Conservation (phyloP, 2,329 filamentous ascomycete species). For the Trichoderma hamatum region DNA sequence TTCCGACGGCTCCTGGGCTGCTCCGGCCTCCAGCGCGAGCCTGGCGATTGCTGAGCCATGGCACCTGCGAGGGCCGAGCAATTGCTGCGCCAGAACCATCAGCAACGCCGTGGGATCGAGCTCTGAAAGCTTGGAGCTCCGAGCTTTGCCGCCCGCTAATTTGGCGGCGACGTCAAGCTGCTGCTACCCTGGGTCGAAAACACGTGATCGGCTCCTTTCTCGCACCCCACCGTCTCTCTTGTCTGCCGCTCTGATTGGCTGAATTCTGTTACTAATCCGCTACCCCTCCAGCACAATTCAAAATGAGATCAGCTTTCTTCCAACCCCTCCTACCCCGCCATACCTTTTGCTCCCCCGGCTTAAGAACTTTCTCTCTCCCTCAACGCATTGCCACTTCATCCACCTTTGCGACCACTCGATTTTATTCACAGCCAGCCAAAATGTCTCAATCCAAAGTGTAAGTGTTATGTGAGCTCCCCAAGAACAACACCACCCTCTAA, state of each 20-base stretch:
- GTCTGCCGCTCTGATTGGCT: slow-evolving; percentile 35
- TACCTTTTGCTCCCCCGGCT: slow-evolving; percentile 45
- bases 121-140: neutral
- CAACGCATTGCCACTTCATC: slow-evolving; percentile 46
- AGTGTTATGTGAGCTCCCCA: slow-evolving; percentile 42
- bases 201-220: slow-evolving; percentile 38
- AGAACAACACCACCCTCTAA: slow-evolving; percentile 30
- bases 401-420: slow-evolving; percentile 46
- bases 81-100: neutral
- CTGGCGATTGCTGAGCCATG: neutral
- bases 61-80: neutral
- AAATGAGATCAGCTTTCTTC: slow-evolving; percentile 51
- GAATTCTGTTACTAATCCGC: slow-evolving; percentile 42
- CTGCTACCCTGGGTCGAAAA: slow-evolving; percentile 18
- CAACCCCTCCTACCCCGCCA: slow-evolving; percentile 53
- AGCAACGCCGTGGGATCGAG: neutral
- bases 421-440: slow-evolving; percentile 64
- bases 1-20: neutral
- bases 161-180: slow-evolving; percentile 15
- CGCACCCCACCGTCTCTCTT: slow-evolving; percentile 30
- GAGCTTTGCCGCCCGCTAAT: neutral
- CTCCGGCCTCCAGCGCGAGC: neutral
- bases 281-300: slow-evolving; percentile 47
- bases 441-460: slow-evolving; percentile 72
- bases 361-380: slow-evolving; percentile 47